Conservation (phyloP, 768 basidiomycete genomes). For the Mycena crocata region DNA sequence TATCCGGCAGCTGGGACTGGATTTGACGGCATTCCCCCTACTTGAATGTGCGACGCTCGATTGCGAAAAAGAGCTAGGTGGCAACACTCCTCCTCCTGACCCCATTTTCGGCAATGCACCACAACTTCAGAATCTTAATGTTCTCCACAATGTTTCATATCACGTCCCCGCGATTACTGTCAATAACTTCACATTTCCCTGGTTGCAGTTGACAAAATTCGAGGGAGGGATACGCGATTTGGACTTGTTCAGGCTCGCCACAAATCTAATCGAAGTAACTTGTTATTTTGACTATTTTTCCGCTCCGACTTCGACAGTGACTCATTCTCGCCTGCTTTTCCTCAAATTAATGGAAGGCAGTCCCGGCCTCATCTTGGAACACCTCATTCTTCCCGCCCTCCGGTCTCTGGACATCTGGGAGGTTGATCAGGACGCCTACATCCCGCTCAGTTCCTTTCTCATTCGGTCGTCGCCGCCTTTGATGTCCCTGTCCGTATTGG, state of each 20-base stretch:
- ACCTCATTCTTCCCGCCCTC: background rate
- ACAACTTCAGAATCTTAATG: background rate
- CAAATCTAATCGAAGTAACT: background rate
- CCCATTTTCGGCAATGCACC: background rate
- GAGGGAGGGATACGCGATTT: background rate
- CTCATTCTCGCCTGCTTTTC: background rate
- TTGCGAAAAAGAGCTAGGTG: background rate
- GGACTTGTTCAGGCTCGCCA: background rate
- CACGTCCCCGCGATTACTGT: too few relatives aligned
- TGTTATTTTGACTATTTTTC: background rate
- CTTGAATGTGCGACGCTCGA: background rate
- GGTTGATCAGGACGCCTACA: background rate
- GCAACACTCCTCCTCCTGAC: background rate
- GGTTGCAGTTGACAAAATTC: slow-evolving; percentile 9
- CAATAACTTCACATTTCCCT: too few relatives aligned
- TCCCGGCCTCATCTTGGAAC: background rate
- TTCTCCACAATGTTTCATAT: background rate
- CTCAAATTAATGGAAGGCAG: background rate
- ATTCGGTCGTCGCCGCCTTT: background rate
- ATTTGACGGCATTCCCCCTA: background rate
- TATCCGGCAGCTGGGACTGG: background rate
- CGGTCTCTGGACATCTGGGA: background rate
- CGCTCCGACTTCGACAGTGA: background rate
- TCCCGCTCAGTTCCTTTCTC: background rate
- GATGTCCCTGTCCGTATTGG: background rate